Conservation (phyloP, 2,329 filamentous ascomycete genomes). For the Talaromyces rugulosus region DNA sequence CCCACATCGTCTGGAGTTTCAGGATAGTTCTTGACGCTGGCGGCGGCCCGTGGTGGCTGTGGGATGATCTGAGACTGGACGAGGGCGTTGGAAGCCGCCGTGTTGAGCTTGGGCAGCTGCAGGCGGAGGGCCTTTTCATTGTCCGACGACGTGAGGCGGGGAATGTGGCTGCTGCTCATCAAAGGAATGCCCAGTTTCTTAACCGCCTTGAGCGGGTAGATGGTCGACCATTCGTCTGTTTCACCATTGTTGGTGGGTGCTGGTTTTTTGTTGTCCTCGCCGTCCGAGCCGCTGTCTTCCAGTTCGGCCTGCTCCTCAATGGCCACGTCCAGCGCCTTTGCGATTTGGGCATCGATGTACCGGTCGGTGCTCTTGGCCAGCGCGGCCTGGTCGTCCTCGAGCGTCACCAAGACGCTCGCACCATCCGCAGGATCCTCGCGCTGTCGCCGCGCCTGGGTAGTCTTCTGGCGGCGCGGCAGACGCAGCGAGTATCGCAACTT, state of each 20-base stretch:
- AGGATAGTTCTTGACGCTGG: slow-evolving; percentile 6
- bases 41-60: neutral
- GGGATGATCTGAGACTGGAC: neutral
- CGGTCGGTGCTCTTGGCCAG: slow-evolving; percentile 12
- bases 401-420: neutral
- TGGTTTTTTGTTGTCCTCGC: neutral
- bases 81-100: neutral
- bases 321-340: slow-evolving; percentile 7
- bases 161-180: slow-evolving; percentile 11
- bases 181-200: slow-evolving; percentile 14
- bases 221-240: slow-evolving; percentile 10
- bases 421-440: neutral
- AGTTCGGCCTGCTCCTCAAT: neutral
- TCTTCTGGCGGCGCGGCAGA: slow-evolving; percentile 1
- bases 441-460: neutral
- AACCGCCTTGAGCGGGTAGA: slow-evolving; percentile 9
- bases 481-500: slow-evolving; percentile 5
- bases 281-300: neutral
- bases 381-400: slow-evolving; percentile 11
- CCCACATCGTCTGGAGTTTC: slow-evolving; percentile 12
- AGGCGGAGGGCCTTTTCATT: slow-evolving; percentile 22
- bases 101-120: slow-evolving; percentile 23
- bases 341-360: slow-evolving; percentile 12
- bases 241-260: neutral
- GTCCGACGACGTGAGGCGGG: slow-evolving; percentile 16